Evolutionary conservation across 345 rosid genomes (phyloP), one percentile per base, ranked within the genome.

Genomic region (Gossypium raimondii): DNA sequence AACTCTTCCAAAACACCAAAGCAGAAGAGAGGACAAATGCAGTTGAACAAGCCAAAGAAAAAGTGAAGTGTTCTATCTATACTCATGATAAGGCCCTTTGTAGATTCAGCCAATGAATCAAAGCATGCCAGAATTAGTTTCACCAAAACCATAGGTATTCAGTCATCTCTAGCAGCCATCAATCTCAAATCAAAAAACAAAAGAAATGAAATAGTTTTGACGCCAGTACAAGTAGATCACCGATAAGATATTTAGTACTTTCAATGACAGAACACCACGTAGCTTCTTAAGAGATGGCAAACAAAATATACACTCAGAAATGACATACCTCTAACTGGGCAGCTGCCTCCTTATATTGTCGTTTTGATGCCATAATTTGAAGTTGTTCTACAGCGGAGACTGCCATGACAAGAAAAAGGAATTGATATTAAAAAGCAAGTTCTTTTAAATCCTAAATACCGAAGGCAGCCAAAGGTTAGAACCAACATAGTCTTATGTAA

Each of bases 361-460:
- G 86, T 86, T 95, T 95, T 48, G 99, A 95, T 50, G 99, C 94
- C 99, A 95, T 93, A 74, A 89, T 87, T 81, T 95, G 99, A 81
- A 95, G 98, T 79, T 95, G 99, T 85, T 95, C 99, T 72, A 95
- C 91, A 79, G 99, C 98, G 81, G 99, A 95, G 65, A 95, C 99
- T 95, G 89, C 74, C 75, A 84, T 66, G 70, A 29, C 67, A 81
- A 10, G 56, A 70, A 77, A 80, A 83, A 65, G 17, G 64, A 72
- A 75, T 53, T 59, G 61, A 64, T 29, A 67, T 34, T 63, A 34
- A 34, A 73, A 63, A 11, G 10, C 18, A 65, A 75, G 20, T 38
- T 75, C 29, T 57, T 22, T 57, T 57, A 57, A 57, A 22, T 57
- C 10, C 61, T 57, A 57, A 57, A 9, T 20, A 57, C 16, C 24